Base-by-base conservation (phyloP, 768 basidiomycete genomes). In the Dioszegia crocea region DNA sequence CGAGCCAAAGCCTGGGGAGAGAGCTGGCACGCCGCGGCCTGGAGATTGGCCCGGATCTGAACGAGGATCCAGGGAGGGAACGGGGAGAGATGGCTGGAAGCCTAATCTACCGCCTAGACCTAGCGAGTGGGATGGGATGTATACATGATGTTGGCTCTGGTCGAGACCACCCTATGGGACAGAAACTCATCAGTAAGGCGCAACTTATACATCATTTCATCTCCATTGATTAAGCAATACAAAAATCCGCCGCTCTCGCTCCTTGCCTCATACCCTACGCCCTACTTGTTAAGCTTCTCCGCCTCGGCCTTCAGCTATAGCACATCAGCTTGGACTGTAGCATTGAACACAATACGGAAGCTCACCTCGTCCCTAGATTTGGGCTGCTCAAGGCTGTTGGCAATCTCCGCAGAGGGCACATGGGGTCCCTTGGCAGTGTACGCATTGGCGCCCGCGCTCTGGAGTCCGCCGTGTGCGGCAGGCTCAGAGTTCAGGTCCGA, bases 351-450 rank as follows among this genome's bases (percentile, higher is more conserved):
- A 33, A 24, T 12, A 8, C 26, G 1, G 5, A 26, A 50, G 67
- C 76, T 68, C 61, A 77, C 76, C 69, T 77, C 76, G n/a, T 75
- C 76, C 41, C 68, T 52, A n/a, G 66, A 54, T 61, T 74, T 74
- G 46, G 76, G 76, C 64, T 75, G 46, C 62, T 77, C 76, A 33
- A 77, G 57, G 23, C 67, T 62, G 51, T 69, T 38, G 19, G 72
- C 72, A 41, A 68, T 61, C 50, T 68, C 64, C 51, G 60, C 52
- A 29, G 33, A 50, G 31, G 74, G 69, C 27, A 75, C 56, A 55
- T 75, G 67, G 19, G 71, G 69, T 31, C 72, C 74, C 14, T 64
- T 64, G n/a, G 70, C 70, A 31, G 70, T 71, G 55, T 68, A 68
- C 5, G 73, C 75, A 44, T 75, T 75, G 39, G 70, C 69, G 17